phyloP scores from a whole-genome alignment of 2,329 filamentous ascomycete genomes.

The Fusarium agapanthi region DNA sequence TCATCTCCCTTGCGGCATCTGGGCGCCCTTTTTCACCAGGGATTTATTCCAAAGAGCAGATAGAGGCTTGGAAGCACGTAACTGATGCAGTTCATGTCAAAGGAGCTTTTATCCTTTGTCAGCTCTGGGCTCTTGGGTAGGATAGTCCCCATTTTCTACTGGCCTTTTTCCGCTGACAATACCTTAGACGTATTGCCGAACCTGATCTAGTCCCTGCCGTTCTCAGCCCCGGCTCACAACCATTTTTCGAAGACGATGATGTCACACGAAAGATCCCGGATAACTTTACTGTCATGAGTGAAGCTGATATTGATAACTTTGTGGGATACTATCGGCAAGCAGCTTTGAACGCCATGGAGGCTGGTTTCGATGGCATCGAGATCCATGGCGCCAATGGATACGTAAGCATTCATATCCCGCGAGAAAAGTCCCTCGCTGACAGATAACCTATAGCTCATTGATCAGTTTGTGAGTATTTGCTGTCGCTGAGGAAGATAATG shows the following conservation, averaged over 20 bases:
- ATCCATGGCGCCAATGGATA: constrained; percentile 67
- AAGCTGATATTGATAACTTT: constrained; percentile 69
- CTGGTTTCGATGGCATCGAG: constrained; percentile 71
- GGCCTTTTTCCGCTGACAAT: not conserved
- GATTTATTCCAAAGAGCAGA: constrained; percentile 66
- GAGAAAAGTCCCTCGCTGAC: fast-evolving
- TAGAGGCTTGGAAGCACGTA: constrained; percentile 67
- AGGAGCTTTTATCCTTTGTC: constrained; percentile 66
- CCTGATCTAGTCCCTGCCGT: constrained; percentile 20
- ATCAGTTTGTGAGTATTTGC: constrained; percentile 60
- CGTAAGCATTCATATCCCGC: constrained; percentile 41
- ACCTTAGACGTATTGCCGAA: constrained; percentile 16
- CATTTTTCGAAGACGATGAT: not conserved
- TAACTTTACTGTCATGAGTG: constrained; percentile 61
- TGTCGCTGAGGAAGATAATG: fast-evolving
- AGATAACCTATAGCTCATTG: constrained; percentile 48
- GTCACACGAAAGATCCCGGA: not conserved
- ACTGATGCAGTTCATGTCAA: constrained; percentile 71
- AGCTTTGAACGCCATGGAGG: constrained; percentile 63
- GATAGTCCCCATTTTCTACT: constrained; percentile 40
- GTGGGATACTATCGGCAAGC: constrained; percentile 67
- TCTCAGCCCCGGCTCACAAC: constrained; percentile 19
- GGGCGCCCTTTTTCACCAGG: constrained; percentile 40
- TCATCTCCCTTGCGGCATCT: constrained; percentile 46
- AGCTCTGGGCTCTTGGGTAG: constrained; percentile 70